Percentiles rank a stretch among this genome's conserved stretches.
Conservation (phyloP, 1,284 basidiomycete species). For the Sporisorium graminicola region DNA sequence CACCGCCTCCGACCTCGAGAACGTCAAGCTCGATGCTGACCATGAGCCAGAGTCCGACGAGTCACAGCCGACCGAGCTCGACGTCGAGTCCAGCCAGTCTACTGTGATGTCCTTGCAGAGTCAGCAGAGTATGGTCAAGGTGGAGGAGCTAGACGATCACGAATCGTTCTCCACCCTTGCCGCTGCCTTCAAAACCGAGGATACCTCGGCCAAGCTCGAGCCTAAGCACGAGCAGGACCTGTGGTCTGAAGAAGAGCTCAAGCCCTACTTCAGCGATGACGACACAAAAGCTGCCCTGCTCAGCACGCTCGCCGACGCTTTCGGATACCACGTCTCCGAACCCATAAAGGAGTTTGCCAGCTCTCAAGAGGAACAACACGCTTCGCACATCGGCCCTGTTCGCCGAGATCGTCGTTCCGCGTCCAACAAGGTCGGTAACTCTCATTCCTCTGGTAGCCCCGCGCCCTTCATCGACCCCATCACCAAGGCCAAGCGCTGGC, state of each 20-base stretch:
- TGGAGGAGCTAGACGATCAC: slow-evolving; percentile 27
- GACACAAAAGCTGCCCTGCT: slow-evolving; percentile 20
- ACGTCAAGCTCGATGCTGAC: slow-evolving; percentile 42
- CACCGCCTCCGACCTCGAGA: slow-evolving; percentile 31
- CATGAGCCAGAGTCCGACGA: slow-evolving; percentile 1
- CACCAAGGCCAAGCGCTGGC: slow-evolving; percentile 54
- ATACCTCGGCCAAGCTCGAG: slow-evolving; percentile 14
- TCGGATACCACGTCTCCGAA: slow-evolving; percentile 13
- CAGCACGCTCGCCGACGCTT: slow-evolving; percentile 40
- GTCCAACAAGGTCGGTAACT: slow-evolving; percentile 19
- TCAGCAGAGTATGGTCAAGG: slow-evolving; percentile 37
- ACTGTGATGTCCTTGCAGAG: slow-evolving; percentile 32
- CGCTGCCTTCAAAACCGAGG: slow-evolving; percentile 37
- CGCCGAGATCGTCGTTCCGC: slow-evolving; percentile 43
- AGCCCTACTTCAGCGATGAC: slow-evolving; percentile 41
- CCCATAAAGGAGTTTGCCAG: slow-evolving; percentile 17
- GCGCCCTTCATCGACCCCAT: slow-evolving; percentile 35
- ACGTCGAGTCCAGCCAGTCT: slow-evolving; percentile 34
- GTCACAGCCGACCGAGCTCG: slow-evolving; percentile 25
- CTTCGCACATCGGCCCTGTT: slow-evolving; percentile 34
- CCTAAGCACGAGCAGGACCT: slow-evolving; percentile 26
- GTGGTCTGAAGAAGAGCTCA: slow-evolving; percentile 25
- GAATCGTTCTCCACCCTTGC: slow-evolving; percentile 25
- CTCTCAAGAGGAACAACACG: slow-evolving; percentile 17
- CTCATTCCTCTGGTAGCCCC: slow-evolving; percentile 20